Evolutionary conservation across 176 grass and related monocot species (phyloP), one percentile per base, ranked within the genome.

Genomic region (Cenchrus americanus): DNA sequence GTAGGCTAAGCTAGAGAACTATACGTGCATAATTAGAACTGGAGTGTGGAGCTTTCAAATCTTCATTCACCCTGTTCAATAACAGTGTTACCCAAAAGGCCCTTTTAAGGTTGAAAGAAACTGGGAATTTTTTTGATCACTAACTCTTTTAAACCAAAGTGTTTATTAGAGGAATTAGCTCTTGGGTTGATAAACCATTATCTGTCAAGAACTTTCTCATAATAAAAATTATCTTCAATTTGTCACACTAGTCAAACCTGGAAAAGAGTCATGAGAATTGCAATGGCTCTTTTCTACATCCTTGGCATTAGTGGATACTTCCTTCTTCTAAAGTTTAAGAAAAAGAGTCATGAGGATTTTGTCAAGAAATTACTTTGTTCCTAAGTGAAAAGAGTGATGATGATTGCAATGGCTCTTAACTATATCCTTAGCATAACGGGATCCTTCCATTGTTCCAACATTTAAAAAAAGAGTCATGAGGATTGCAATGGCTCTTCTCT

Each of bases 281-380:
- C 52, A 18, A 81, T 26, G 50, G 37, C 21, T 43, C 6, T 69
- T 75, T 17, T 68, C 17, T 83, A 74, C 41, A 79, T 63, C 8
- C 12, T 47, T 26, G 24, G 22, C 7, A 41, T 86, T 34, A n/a
- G 34, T 74, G 40, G 73, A 71, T 61, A 72, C 34, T 37, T 37
- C 34, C 34, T 37, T 37, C 34, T 3, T 37, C 34, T 3, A 37
- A 37, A 37, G 34, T 37, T 37, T 37, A 37, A 37, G 34, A 37
- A 4, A 37, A 37, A 37, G 34, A 37, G 34, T 37, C 34, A 37
- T 4, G 34, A 37, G 34, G 34, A 37, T 37, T 37, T 37, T 37
- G 34, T 37, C 34, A 37, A 37, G 34, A 37, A 37, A 30, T 30
- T 37, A 37, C 34, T 37, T 37, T 37, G 34, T 37, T 37, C 34